Conservation (phyloP, 2,329 filamentous ascomycete species). For the Talaromyces amestolkiae region DNA sequence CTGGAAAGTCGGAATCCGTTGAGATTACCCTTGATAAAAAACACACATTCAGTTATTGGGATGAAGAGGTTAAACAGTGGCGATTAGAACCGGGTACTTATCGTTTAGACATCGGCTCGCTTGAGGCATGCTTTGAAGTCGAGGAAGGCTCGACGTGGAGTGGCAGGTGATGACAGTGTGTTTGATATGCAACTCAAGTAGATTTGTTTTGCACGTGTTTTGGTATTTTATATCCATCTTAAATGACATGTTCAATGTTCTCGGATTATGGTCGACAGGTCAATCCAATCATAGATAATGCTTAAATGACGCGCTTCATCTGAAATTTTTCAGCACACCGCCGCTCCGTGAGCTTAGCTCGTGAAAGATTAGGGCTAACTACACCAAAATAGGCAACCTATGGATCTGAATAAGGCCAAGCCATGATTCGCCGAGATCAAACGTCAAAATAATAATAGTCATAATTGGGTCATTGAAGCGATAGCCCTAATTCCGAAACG, state of each 20-base stretch:
- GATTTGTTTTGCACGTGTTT: not conserved
- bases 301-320: not conserved
- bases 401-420: no score
- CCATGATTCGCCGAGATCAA: not conserved
- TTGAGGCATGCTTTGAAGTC: not conserved
- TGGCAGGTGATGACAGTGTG: not conserved
- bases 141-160: not conserved
- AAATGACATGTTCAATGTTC: not conserved
- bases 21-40: constrained; percentile 31
- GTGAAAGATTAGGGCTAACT: no score
- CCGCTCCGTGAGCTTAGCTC: no score
- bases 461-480: not conserved
- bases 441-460: not conserved
- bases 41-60: constrained; percentile 44
- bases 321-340: no score
- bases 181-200: not conserved
- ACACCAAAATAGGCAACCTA: no score
- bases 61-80: constrained; percentile 42
- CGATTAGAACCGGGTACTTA: constrained; percentile 39
- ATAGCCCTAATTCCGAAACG: not conserved
- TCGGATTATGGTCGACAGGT: not conserved
- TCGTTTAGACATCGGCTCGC: constrained; percentile 36
- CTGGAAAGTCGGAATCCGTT: constrained; percentile 10
- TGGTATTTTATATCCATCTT: not conserved
- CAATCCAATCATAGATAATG: not conserved